Percentiles rank a stretch among this genome's conserved stretches.
Evolutionary conservation across 139 green algal species (phyloP).

Genomic region (Micractinium conductrix): DNA sequence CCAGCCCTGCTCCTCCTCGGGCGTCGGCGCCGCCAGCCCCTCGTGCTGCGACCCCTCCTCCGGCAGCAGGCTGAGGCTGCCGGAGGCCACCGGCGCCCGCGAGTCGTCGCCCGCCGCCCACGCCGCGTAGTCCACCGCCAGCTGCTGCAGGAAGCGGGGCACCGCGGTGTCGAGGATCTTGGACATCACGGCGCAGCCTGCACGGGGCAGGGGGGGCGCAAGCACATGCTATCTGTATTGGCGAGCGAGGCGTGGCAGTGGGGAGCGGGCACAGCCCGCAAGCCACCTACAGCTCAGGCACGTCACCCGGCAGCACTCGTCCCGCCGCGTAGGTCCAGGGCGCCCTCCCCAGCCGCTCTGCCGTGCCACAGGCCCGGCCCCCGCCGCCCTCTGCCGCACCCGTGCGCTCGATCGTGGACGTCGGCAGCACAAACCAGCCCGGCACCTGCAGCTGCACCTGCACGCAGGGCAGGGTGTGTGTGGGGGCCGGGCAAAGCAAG

Average conservation of each 20-base stretch:
- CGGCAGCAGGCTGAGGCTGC: background rate
- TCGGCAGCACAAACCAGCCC: slow-evolving; percentile 54
- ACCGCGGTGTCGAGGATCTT: slow-evolving; percentile 74
- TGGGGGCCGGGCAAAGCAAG: too few species aligned
- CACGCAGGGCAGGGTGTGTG: too few species aligned
- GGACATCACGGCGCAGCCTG: slow-evolving; percentile 65
- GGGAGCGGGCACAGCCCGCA: too few species aligned
- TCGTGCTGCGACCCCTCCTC: background rate
- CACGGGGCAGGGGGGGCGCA: background rate
- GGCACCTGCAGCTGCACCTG: slow-evolving; percentile 57
- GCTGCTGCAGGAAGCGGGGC: slow-evolving; percentile 84
- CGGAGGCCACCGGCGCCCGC: background rate
- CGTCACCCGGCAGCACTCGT: too few species aligned
- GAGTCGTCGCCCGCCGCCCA: slow-evolving; percentile 77
- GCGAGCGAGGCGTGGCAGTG: too few species aligned
- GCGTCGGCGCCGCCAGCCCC: background rate
- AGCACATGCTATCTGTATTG: too few species aligned
- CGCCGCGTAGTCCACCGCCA: slow-evolving; percentile 75
- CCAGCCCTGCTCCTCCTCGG: background rate
- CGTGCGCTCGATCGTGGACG: slow-evolving; percentile 44
- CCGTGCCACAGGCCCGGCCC: background rate
- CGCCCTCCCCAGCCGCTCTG: too few species aligned
- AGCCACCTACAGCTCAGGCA: too few species aligned
- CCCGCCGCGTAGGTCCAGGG: too few species aligned
- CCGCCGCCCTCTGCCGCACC: slow-evolving; percentile 15